Conservation (phyloP, 345 rosid genomes). For the Aegle marmelos region DNA sequence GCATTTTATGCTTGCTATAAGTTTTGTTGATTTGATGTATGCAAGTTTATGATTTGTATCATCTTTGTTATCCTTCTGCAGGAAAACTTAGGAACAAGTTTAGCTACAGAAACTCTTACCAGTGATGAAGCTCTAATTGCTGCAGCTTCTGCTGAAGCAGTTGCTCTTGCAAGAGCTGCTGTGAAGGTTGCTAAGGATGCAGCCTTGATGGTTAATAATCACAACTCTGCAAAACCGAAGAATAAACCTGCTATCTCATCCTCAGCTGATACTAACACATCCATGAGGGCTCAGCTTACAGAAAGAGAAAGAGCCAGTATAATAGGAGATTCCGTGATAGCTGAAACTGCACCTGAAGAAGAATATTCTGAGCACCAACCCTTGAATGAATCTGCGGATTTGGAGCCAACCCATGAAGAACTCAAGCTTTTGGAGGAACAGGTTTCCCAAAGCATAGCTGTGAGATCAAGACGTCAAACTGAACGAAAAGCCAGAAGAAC, state of each 20-base stretch:
- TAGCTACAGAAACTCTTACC: conserved; percentile 70
- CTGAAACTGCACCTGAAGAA: conserved; percentile 36
- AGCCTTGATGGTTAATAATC: conserved; percentile 40
- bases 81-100: conserved; percentile 55
- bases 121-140: conserved; percentile 81
- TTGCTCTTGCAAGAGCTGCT: conserved; percentile 91
- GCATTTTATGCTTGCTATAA: neutral
- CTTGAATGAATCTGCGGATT: conserved; percentile 40
- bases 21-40: neutral
- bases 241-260: conserved; percentile 22
- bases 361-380: conserved; percentile 20
- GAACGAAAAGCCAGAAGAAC: conserved; percentile 76
- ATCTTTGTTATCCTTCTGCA: conserved; percentile 28
- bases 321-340: conserved; percentile 41
- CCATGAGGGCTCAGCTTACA: conserved; percentile 46
- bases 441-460: conserved; percentile 50
- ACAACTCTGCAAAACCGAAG: conserved; percentile 29
- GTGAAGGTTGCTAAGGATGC: conserved; percentile 84
- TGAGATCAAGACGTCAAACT: conserved; percentile 70
- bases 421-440: conserved; percentile 53
- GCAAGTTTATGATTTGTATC: neutral
- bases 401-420: conserved; percentile 53
- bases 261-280: conserved; percentile 26
- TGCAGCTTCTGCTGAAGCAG: conserved; percentile 92
- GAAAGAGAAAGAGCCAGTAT: conserved; percentile 57